These are phyloP conservation scores for Phaeosphaeria sp. DNA, from an alignment of 2,329 filamentous ascomycete genomes.

Conservation along the genomic window DNA sequence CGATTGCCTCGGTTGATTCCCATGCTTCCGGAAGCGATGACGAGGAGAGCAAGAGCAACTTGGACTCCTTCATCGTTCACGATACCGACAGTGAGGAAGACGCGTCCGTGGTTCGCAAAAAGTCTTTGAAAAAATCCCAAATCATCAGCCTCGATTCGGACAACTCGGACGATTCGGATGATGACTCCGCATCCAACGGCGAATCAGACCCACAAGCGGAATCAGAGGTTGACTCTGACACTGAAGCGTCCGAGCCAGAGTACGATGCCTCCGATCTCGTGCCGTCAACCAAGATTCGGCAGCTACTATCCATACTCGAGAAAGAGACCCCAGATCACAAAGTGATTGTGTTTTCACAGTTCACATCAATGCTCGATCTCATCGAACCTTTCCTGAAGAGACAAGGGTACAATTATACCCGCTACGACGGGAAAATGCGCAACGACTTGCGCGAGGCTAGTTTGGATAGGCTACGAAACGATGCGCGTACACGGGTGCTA, in stretches of 20 bases:
- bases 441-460: constrained; percentile 92
- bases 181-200: constrained; percentile 41
- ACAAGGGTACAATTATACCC: constrained; percentile 77
- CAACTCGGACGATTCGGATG: constrained; percentile 34
- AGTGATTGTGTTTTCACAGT: constrained; percentile 98
- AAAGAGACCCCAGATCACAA: constrained; percentile 84
- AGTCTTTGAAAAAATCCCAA: constrained; percentile 48
- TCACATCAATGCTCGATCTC: constrained; percentile 97
- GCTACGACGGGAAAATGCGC: constrained; percentile 94
- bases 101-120: constrained; percentile 32
- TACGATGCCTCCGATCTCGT: constrained; percentile 57
- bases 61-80: constrained; percentile 46
- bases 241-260: constrained; percentile 51
- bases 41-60: constrained; percentile 47
- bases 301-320: constrained; percentile 80
- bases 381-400: constrained; percentile 87
- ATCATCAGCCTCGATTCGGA: constrained; percentile 63
- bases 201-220: constrained; percentile 51
- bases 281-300: constrained; percentile 88
- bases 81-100: constrained; percentile 51
- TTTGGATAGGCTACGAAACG: constrained; percentile 75
- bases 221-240: constrained; percentile 46
- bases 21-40: constrained; percentile 67
- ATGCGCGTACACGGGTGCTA: constrained; percentile 77
- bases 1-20: constrained; percentile 75